A percentile compares a stretch with the other conserved stretches of the same genome.
phyloP scores from a whole-genome alignment of 768 basidiomycete genomes.

The Tulasnella sp. region DNA sequence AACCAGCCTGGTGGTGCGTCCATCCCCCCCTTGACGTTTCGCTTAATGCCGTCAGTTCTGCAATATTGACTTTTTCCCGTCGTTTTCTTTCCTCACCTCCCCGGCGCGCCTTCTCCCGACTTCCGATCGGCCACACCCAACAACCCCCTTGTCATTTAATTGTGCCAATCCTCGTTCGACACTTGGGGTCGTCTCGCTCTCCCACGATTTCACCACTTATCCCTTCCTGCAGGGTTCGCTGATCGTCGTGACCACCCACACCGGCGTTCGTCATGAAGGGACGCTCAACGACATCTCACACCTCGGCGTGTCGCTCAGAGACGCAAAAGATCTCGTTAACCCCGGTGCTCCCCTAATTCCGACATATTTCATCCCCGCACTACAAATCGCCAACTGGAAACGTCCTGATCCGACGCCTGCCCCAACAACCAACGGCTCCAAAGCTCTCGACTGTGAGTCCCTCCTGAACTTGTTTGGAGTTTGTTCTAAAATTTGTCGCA shows the following conservation, averaged over 20 bases:
- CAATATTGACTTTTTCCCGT: not conserved
- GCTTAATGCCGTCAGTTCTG: not conserved
- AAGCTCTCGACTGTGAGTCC: conserved; percentile 15
- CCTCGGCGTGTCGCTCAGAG: conserved; percentile 56
- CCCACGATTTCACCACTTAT: not conserved
- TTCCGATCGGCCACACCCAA: too few species aligned
- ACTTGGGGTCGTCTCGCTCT: not conserved
- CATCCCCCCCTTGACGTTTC: not conserved
- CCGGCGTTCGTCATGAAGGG: conserved; percentile 60
- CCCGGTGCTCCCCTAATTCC: conserved; percentile 62
- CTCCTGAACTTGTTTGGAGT: not conserved
- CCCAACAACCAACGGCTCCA: not conserved
- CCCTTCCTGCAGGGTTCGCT: conserved; percentile 49
- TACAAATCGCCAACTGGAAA: conserved; percentile 15
- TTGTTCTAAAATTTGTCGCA: not conserved
- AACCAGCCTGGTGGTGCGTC: conserved; percentile 8
- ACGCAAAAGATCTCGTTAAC: conserved; percentile 58
- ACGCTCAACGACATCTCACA: conserved; percentile 32
- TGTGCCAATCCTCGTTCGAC: too few species aligned
- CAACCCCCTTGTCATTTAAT: too few species aligned
- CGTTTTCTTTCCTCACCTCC: not conserved
- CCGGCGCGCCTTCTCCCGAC: not conserved
- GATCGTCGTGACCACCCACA: conserved; percentile 62
- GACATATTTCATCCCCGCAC: conserved; percentile 48
- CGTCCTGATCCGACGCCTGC: conserved; percentile 12